Evolutionary conservation across 2,329 filamentous ascomycete genomes (phyloP), one percentile per base, ranked within the genome.

Genomic region (Botryotinia globosa): DNA sequence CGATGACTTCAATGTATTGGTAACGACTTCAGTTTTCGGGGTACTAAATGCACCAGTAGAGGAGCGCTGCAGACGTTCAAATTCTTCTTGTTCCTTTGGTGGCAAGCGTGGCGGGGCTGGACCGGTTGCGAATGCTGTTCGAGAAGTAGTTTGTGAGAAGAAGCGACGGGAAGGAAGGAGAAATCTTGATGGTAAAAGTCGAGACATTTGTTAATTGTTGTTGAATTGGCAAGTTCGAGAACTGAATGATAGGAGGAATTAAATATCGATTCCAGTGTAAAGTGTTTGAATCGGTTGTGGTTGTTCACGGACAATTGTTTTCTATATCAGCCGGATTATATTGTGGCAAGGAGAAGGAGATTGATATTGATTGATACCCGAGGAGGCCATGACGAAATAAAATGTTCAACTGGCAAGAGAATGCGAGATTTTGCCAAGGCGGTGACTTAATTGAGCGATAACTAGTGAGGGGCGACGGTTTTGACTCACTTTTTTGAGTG

Each of bases 51-150:
- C 96, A 75, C 87, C 93, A 76, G 89, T 97, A 77, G 85, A 97
- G 80, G 87, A 86, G 77, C 89, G 89, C 81, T 98, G 94, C 6
- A 98, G 91, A 59, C 90, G 87, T 83, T 98, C 94, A 81, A 96
- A 97, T 76, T 97, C 89, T 81, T 94, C 93, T 85, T 98, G 94
- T 78, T 97, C 91, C 82, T 93, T 90, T 78, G 94, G 90, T 10
- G 95, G 94, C 18, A 98, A 92, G 66, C 94, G 92, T 0, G 94
- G 94, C 25, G 96, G 96, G 12, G 93, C 84, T 37, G 95, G 93
- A 20, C 85, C 85, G 29, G 84, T 79, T 71, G 83, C 81, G 82
- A 87, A 88, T 76, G 79, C 76, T 75, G 79, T 77, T 76, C 77
- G 79, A 64, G 63, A 61, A 54, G 72, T 65, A 18, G 78, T 75